A percentile compares a stretch with the other conserved stretches of the same genome.
Conservation (phyloP, 208 protist species). For the Jaenimonas drosophilae region DNA sequence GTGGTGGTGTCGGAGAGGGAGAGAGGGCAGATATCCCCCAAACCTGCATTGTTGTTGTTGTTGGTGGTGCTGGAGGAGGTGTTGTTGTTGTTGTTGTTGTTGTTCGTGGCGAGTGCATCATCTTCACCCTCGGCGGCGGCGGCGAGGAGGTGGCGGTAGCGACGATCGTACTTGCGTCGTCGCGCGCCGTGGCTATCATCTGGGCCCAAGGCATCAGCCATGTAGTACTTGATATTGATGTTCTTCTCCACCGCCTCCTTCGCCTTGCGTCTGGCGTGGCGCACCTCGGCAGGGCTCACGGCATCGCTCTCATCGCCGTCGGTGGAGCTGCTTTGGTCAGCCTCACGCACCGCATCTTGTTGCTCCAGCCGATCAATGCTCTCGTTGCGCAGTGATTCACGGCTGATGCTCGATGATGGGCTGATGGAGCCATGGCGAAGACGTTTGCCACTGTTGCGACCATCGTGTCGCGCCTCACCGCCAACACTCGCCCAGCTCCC, state of each 20-base stretch:
- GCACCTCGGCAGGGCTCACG: conserved; percentile 17
- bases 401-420: too few relatives aligned
- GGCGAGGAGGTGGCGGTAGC: conserved; percentile 7
- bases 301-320: conserved; percentile 13
- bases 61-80: too few relatives aligned
- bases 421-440: too few relatives aligned
- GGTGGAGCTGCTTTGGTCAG: conserved; percentile 4
- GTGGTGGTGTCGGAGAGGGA: conserved; percentile 39
- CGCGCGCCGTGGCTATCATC: conserved; percentile 5
- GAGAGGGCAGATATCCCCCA: conserved; percentile 65
- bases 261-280: conserved; percentile 22
- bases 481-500: too few relatives aligned
- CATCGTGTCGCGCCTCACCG: too few relatives aligned
- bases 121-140: neutral
- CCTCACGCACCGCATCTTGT: conserved; percentile 8
- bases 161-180: conserved; percentile 6
- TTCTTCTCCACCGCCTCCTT: conserved; percentile 39
- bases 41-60: conserved; percentile 8
- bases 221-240: conserved; percentile 65
- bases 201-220: conserved; percentile 27
- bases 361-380: conserved; percentile 19
- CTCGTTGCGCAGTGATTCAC: conserved; percentile 50
- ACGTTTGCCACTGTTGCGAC: too few relatives aligned
- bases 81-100: neutral
- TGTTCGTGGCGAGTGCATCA: neutral